phyloP scores from a whole-genome alignment of 1,284 basidiomycete species.

The Caloboletus inedulis region DNA sequence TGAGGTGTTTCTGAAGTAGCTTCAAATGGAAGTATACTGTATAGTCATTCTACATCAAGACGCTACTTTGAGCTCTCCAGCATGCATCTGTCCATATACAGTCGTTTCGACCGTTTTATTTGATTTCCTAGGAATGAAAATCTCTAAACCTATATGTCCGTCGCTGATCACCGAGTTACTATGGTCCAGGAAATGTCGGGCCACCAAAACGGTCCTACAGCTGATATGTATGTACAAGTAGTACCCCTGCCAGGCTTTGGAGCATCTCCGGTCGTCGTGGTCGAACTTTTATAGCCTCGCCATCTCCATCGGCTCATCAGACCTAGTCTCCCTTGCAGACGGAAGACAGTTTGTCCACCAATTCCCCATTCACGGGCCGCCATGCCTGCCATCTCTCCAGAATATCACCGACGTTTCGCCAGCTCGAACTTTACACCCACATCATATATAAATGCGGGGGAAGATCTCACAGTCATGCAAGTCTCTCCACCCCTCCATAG shows the following conservation, averaged over 20 bases:
- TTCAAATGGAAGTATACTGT: not conserved
- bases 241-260: no score
- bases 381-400: not conserved
- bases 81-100: not conserved
- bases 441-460: not conserved
- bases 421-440: not conserved
- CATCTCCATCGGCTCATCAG: not conserved
- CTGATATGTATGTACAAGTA: no score
- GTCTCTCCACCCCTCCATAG: not conserved
- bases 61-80: not conserved
- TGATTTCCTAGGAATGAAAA: no score
- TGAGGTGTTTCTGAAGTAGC: slow-evolving; percentile 13
- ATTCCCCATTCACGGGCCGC: not conserved
- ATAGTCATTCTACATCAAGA: no score
- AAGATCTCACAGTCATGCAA: not conserved
- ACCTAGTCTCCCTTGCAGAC: not conserved
- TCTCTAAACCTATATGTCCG: not conserved
- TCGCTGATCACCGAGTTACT: not conserved
- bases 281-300: no score
- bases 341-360: not conserved
- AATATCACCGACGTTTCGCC: not conserved
- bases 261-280: no score
- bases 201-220: no score
- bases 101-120: not conserved
- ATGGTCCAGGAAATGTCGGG: not conserved